These are phyloP conservation scores for Pontederia crassipes DNA, from an alignment of 176 grass and related monocot genomes.

Conservation along the genomic window DNA sequence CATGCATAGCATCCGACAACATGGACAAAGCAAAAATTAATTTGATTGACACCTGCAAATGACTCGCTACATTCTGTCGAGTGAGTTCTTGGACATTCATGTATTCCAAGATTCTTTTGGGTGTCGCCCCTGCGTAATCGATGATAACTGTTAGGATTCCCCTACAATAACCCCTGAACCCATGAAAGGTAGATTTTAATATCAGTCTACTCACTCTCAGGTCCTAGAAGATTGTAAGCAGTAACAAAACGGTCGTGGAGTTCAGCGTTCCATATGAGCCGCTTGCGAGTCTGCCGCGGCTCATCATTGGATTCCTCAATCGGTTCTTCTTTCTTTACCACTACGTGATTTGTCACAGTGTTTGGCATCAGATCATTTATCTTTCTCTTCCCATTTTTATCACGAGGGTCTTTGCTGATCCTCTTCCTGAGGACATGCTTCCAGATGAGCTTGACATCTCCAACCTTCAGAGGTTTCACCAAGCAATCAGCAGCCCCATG, in stretches of 20 bases:
- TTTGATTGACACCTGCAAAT: constrained; percentile 7
- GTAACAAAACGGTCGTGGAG: neutral
- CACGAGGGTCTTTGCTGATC: neutral
- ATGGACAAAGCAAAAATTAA: neutral
- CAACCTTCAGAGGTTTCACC: constrained; percentile 11
- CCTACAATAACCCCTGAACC: neutral
- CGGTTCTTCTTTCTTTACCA: neutral
- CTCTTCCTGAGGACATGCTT: constrained; percentile 7
- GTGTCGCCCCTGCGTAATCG: constrained; percentile 5
- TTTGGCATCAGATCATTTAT: neutral
- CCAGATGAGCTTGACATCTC: constrained; percentile 11
- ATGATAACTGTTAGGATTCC: neutral
- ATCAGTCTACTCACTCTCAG: neutral
- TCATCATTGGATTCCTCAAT: neutral
- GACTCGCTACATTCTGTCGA: constrained; percentile 3
- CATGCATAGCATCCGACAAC: neutral
- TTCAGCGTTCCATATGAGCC: neutral
- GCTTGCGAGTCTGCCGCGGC: neutral
- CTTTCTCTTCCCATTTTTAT: neutral
- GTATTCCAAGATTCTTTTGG: neutral
- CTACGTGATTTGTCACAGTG: neutral
- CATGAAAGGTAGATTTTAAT: neutral
- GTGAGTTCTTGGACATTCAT: constrained; percentile 11
- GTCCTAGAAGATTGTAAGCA: constrained; percentile 1
- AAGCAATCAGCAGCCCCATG: constrained; percentile 13